phyloP scores from a whole-genome alignment of 495 filamentous ascomycete genomes.

The Clohesyomyces aquaticus region DNA sequence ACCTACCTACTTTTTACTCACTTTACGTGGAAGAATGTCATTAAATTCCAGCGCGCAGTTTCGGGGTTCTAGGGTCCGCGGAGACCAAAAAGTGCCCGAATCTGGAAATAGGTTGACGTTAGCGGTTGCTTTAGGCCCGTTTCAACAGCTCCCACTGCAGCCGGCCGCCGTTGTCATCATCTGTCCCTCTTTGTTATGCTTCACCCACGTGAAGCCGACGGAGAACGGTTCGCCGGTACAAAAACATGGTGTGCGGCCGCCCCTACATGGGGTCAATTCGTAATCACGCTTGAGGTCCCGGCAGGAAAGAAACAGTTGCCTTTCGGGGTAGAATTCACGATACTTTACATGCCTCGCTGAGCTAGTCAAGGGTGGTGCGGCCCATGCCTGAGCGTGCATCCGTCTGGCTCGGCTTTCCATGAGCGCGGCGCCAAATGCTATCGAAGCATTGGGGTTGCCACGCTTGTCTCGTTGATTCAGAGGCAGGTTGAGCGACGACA shows the following conservation, averaged over 20 bases:
- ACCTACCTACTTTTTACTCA: too few relatives aligned
- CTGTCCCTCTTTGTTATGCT: not conserved
- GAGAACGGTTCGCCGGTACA: slow-evolving; percentile 4
- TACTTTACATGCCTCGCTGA: not conserved
- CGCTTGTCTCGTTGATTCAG: not conserved
- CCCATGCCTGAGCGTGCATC: not conserved
- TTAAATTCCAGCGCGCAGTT: too few relatives aligned
- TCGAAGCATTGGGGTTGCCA: not conserved
- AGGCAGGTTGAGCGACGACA: not conserved
- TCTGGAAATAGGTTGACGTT: too few relatives aligned
- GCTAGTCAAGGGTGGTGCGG: not conserved
- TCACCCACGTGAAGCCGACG: slow-evolving; percentile 4
- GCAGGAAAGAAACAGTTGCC: not conserved
- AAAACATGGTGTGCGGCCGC: slow-evolving; percentile 8
- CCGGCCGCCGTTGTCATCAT: not conserved
- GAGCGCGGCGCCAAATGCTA: not conserved
- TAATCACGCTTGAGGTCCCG: not conserved
- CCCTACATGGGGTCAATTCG: not conserved
- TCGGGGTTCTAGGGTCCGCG: too few relatives aligned
- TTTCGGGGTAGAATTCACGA: not conserved
- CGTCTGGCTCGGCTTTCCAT: slow-evolving; percentile 1
- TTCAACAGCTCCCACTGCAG: not conserved
- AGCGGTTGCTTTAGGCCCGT: not conserved
- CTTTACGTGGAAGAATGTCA: too few relatives aligned
- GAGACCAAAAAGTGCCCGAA: too few relatives aligned